Conservation (phyloP, 208 protist species). For the Crithidia bombi region DNA sequence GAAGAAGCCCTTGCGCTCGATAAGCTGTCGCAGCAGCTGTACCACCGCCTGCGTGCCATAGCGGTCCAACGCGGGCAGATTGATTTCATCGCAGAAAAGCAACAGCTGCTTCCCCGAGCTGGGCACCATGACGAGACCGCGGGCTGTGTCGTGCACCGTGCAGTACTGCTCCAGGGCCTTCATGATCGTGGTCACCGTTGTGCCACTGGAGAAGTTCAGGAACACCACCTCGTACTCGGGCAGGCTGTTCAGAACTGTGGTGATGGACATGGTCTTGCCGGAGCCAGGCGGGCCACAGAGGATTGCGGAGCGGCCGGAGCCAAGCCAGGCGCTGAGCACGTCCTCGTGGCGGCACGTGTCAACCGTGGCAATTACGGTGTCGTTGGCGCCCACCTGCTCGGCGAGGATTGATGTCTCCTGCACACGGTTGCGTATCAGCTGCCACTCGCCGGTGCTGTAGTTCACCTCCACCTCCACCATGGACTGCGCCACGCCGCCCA, state of each 20-base stretch:
- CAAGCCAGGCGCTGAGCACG: slow-evolving; percentile 96
- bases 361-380: slow-evolving; percentile 98
- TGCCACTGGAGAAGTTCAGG: slow-evolving; percentile 99
- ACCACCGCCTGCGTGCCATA: slow-evolving; percentile 99
- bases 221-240: slow-evolving; percentile 96
- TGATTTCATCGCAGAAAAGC: slow-evolving; percentile 99
- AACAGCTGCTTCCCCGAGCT: slow-evolving; percentile 94
- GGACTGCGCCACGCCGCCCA: slow-evolving; percentile 37
- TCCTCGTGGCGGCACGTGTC: slow-evolving; percentile 98
- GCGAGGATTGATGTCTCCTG: slow-evolving; percentile 86
- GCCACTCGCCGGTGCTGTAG: slow-evolving; percentile 83
- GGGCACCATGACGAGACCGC: slow-evolving; percentile 92
- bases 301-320: slow-evolving; percentile 92
- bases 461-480: slow-evolving; percentile 90
- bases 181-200: slow-evolving; percentile 95
- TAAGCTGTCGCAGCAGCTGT: slow-evolving; percentile 98
- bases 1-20: slow-evolving; percentile 98
- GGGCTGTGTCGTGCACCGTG: slow-evolving; percentile 89
- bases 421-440: slow-evolving; percentile 72
- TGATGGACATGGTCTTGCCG: slow-evolving; percentile 99
- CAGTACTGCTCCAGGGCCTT: slow-evolving; percentile 99
- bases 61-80: slow-evolving; percentile 96
- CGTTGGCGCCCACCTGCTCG: slow-evolving; percentile 91
- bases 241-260: slow-evolving; percentile 83
- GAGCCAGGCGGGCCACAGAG: slow-evolving; percentile 98